Evolutionary conservation across 768 basidiomycete species (phyloP), one percentile per base, ranked within the genome.

Genomic region (Rhodocollybia butyracea): DNA sequence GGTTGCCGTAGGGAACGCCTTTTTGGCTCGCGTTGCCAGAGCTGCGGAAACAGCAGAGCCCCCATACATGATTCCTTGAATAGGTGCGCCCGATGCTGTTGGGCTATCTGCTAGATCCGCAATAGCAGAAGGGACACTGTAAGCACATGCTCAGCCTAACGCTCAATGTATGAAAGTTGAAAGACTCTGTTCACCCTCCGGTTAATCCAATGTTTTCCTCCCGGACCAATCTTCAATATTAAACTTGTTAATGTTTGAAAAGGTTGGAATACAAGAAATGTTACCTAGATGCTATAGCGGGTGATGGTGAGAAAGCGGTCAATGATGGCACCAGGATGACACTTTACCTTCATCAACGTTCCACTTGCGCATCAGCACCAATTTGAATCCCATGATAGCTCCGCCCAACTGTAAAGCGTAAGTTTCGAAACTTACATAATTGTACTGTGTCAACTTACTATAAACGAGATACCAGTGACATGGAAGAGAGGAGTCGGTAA

Each of bases 401-500:
- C 78, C 76, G 66, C 81, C 74, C 74, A 83, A 79, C 82, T 81
- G 57, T 46, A 21, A 43, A 7, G 24, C 27, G n/a, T 27, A 17
- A 42, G 15, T 24, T 8, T 24, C 12, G 12, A 29, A 41, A 53
- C 39, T 54, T 19, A 19, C 51, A 21, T 38, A n/a, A 48, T 48
- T 46, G 32, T 41, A 52, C 21, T 55, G 45, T 22, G 31, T 56
- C 19, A 40, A 69, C 75, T 56, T 67, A 76, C 73, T 75, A 63
- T 76, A 80, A 6, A 78, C 80, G 17, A 68, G 74, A 3, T 38
- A 10, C 82, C 84, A 7, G 83, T 83, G 29, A 84, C 85, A 68
- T 88, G 86, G 66, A 89, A 87, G 11, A 89, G 67, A 2, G 86
- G 86, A 3, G 85, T 82, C n/a, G 80, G 69, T 34, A 86, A 69